Conservation (phyloP, 805 yeast species). For the Wickerhamiella australiensis region DNA sequence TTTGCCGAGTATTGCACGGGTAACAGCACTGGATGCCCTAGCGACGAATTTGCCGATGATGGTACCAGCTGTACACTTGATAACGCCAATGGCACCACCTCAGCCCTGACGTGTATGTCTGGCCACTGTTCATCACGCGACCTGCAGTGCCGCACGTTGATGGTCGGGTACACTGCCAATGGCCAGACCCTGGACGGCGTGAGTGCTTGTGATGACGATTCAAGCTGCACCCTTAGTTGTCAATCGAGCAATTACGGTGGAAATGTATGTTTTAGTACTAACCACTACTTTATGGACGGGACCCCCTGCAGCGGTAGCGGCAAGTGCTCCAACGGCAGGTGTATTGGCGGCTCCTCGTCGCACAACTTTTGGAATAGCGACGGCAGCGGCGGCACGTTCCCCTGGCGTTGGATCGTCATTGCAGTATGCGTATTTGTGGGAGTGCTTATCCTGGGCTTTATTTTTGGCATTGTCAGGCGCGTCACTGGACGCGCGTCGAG, state of each 20-base stretch:
- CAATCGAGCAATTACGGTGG: constrained; percentile 21
- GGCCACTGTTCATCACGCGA: constrained; percentile 31
- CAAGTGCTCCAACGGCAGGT: constrained; percentile 23
- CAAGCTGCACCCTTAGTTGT: constrained; percentile 25
- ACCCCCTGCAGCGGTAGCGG: constrained; percentile 28
- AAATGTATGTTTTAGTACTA: constrained; percentile 22
- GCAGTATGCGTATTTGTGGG: constrained; percentile 21
- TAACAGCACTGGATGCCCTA: constrained; percentile 27
- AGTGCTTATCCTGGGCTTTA: constrained; percentile 13
- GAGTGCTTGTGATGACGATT: constrained; percentile 24
- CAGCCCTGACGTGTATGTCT: constrained; percentile 23
- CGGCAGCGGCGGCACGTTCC: constrained; percentile 17
- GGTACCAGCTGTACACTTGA: constrained; percentile 23
- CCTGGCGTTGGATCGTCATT: constrained; percentile 20
- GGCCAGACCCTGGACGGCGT: constrained; percentile 18
- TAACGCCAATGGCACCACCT: constrained; percentile 10
- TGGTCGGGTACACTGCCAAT: constrained; percentile 21
- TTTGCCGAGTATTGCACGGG: constrained; percentile 29
- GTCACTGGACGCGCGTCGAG: constrained; percentile 9
- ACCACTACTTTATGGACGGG: constrained; percentile 28
- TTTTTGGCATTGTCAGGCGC: neutral
- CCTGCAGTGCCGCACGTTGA: constrained; percentile 26
- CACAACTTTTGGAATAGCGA: neutral
- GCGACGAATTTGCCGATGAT: constrained; percentile 21
- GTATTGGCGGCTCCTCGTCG: constrained; percentile 19